A percentile compares a stretch with the other conserved stretches of the same genome.
phyloP scores from a whole-genome alignment of 768 basidiomycete genomes.

The Sarcomyxa edulis region DNA sequence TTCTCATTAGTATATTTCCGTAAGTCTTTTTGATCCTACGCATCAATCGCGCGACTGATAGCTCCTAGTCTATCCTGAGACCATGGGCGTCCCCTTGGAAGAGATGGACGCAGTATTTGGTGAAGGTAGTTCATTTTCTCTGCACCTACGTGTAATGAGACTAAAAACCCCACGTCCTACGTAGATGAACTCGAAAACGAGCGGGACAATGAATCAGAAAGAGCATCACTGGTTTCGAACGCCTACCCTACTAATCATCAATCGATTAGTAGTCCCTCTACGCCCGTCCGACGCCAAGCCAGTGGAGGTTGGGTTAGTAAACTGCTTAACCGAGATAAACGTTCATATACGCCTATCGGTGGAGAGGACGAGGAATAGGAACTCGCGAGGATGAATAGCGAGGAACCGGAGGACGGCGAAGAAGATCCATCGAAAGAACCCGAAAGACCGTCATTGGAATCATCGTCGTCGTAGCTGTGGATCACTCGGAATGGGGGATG shows the following conservation, averaged over 20 bases:
- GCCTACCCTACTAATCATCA: slow-evolving; percentile 30
- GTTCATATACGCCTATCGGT: slow-evolving; percentile 46
- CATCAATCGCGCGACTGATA: neutral
- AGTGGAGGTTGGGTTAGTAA: slow-evolving; percentile 45
- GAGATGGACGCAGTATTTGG: slow-evolving; percentile 91
- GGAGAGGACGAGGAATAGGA: slow-evolving; percentile 26
- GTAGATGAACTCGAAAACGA: slow-evolving; percentile 37
- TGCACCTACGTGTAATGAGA: slow-evolving; percentile 13
- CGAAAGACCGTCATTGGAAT: too few relatives aligned
- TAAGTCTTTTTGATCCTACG: slow-evolving; percentile 29
- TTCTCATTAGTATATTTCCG: slow-evolving; percentile 60
- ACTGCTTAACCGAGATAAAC: slow-evolving; percentile 36
- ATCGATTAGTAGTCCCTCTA: slow-evolving; percentile 23
- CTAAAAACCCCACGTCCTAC: slow-evolving; percentile 1
- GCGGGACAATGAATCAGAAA: slow-evolving; percentile 60
- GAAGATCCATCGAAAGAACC: too few relatives aligned
- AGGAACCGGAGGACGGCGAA: slow-evolving; percentile 1
- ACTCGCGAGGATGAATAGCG: slow-evolving; percentile 9
- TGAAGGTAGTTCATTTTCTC: slow-evolving; percentile 58
- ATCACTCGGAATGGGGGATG: too few relatives aligned
- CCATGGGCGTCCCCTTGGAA: slow-evolving; percentile 81
- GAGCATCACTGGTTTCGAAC: slow-evolving; percentile 47
- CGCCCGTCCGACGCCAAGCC: slow-evolving; percentile 14
- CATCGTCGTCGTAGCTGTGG: too few relatives aligned
- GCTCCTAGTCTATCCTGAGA: slow-evolving; percentile 73